Percentiles rank a stretch among this genome's conserved stretches.
Conservation (phyloP, 192 early-diverging fungal genomes). For the Entomortierella beljakovae region DNA sequence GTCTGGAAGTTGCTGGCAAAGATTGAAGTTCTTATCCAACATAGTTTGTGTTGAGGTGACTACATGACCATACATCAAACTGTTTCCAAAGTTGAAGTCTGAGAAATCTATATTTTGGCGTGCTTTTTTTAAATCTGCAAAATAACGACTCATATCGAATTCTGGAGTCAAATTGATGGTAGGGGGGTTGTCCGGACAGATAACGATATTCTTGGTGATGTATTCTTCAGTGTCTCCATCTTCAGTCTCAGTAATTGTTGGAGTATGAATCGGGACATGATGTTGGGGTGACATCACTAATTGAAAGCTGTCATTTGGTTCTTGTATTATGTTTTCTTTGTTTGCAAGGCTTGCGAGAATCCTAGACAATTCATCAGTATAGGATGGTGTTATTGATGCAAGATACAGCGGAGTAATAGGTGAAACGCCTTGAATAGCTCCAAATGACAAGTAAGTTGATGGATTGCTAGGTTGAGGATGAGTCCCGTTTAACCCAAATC, state of each 20-base stretch:
- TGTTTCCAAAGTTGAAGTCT: conserved; percentile 67
- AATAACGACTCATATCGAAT: conserved; percentile 69
- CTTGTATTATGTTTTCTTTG: conserved; percentile 23
- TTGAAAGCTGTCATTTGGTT: conserved; percentile 53
- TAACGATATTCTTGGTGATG: conserved; percentile 52
- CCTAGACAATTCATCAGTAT: conserved; percentile 18
- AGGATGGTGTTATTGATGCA: conserved; percentile 29
- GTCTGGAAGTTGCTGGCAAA: conserved; percentile 75
- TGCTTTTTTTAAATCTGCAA: conserved; percentile 58
- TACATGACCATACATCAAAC: conserved; percentile 82
- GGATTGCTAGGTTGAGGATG: conserved; percentile 12
- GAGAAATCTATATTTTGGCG: conserved; percentile 51
- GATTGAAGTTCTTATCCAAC: conserved; percentile 86
- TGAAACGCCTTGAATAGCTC: conserved; percentile 19
- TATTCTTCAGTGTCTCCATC: conserved; percentile 40
- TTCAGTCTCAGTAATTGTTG: conserved; percentile 10
- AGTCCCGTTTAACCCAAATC: conserved; percentile 72
- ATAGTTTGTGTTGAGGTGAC: conserved; percentile 93
- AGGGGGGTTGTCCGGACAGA: conserved; percentile 59
- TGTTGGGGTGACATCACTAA: conserved; percentile 33
- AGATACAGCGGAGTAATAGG: conserved; percentile 29
- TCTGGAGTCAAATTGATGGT: conserved; percentile 61
- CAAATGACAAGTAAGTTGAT: conserved; percentile 29
- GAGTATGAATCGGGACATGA: conserved; percentile 26
- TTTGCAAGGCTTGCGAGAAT: conserved; percentile 18